phyloP scores from a whole-genome alignment of 106 monocot genomes.

The Dioscorea dumetorum region DNA sequence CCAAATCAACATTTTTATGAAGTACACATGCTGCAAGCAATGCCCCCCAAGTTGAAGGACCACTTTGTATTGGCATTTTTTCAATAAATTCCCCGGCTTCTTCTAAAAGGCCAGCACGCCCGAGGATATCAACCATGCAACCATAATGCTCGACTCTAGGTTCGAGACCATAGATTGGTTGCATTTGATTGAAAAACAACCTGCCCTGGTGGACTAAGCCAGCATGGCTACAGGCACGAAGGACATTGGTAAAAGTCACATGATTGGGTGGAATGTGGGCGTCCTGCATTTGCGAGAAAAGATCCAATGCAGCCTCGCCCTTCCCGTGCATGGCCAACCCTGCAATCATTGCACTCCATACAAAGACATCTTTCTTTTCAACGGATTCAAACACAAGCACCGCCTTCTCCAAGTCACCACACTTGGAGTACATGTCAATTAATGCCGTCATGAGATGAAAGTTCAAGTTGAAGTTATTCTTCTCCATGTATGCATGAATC shows the following conservation, averaged over 20 bases:
- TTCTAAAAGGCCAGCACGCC: slow-evolving; percentile 40
- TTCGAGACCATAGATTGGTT: slow-evolving; percentile 18
- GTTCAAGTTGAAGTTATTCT: slow-evolving; percentile 18
- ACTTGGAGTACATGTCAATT: slow-evolving; percentile 67
- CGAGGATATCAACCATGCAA: slow-evolving; percentile 56
- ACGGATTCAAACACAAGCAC: slow-evolving; percentile 22
- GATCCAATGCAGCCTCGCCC: slow-evolving; percentile 31
- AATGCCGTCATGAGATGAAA: slow-evolving; percentile 41
- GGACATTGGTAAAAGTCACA: slow-evolving; percentile 41
- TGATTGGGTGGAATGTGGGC: slow-evolving; percentile 24
- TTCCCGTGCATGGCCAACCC: slow-evolving; percentile 40
- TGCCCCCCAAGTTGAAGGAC: slow-evolving; percentile 35
- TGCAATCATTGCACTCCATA: slow-evolving; percentile 56
- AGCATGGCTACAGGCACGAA: slow-evolving; percentile 53
- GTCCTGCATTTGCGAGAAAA: slow-evolving; percentile 37
- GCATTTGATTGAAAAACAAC: slow-evolving; percentile 31
- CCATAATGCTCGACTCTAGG: slow-evolving; percentile 39
- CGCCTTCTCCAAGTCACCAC: slow-evolving; percentile 45
- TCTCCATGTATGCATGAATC: slow-evolving; percentile 31
- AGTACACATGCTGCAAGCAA: slow-evolving; percentile 43
- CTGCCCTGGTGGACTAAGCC: slow-evolving; percentile 37
- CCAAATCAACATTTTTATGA: slow-evolving; percentile 25
- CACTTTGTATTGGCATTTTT: slow-evolving; percentile 25
- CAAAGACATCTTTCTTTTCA: slow-evolving; percentile 32
- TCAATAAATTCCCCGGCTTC: slow-evolving; percentile 32